phyloP scores from a whole-genome alignment of 2,329 filamentous ascomycete genomes.

The Pestalotiopsis sp. region DNA sequence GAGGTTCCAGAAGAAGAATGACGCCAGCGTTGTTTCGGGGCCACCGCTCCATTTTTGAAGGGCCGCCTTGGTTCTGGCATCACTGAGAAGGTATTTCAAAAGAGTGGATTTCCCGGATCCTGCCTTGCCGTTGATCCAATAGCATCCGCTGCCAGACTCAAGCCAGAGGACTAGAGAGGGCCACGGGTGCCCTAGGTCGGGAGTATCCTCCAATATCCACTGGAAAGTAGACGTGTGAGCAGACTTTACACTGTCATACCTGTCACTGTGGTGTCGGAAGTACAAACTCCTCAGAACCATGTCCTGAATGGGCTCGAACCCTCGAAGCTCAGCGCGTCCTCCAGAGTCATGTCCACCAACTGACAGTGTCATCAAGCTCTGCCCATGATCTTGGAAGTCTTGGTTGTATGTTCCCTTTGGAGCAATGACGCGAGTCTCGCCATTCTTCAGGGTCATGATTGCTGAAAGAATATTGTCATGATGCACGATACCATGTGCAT shows the following conservation, averaged over 20 bases:
- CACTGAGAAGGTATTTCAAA: neutral
- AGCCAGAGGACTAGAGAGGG: conserved; percentile 6
- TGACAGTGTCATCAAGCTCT: neutral
- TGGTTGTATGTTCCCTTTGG: neutral
- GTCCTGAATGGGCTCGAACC: neutral
- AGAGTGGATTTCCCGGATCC: conserved; percentile 12
- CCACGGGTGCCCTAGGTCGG: neutral
- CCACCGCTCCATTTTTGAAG: neutral
- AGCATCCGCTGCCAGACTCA: conserved; percentile 7
- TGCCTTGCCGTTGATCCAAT: conserved; percentile 13
- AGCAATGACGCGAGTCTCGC: neutral
- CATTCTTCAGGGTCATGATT: neutral
- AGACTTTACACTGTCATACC: conserved; percentile 3
- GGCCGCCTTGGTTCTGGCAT: neutral
- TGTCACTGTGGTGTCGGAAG: conserved; percentile 3
- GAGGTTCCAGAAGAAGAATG: neutral
- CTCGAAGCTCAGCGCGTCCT: neutral
- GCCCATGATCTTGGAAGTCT: neutral
- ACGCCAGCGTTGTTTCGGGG: neutral
- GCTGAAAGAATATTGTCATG: neutral
- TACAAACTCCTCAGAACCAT: neutral
- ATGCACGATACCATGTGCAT: neutral
- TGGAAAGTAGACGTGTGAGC: no score
- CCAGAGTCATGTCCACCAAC: neutral
- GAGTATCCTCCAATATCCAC: conserved; percentile 8